Base-by-base conservation (phyloP, 2,329 filamentous ascomycete species). In the Trichoderma harzianum region DNA sequence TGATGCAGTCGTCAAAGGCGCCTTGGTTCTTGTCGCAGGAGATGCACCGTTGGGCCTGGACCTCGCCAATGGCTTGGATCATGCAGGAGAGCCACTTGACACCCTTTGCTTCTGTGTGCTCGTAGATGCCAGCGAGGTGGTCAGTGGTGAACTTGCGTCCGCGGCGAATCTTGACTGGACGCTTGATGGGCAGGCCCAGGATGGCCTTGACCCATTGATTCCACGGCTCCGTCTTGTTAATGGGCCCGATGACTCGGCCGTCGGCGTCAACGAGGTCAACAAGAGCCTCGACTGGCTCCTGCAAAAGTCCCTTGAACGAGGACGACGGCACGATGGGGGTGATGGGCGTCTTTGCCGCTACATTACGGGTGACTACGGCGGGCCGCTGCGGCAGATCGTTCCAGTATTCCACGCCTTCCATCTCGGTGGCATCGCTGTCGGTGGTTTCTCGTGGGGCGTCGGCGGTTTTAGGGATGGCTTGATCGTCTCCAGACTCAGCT, bases 21-120 rank as follows among this genome's bases (percentile, higher is more conserved):
- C 85, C 85, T 26, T 81, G 78, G 30, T 82, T 81, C 69, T 80
- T 83, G 1, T 81, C 76, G 68, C 86, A 87, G 1, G 80, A 81
- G 0, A 78, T 73, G 66, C 86, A 87, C 32, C 81, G 79, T 24
- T 78, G 76, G 0, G 75, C 73, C 70, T 85, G 83, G 4, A 83
- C 71, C 14, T 82, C 78, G 1, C 86, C 85, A 0, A 81, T 85
- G 2, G 86, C 86, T 72, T 87, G 85, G 36, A 87, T 85, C 80
- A 86, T 85, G 71, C 83, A 84, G 14, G 83, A 82, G 8, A 86
- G 74, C 84, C 84, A 86, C 73, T 84, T 85, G 63, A 83, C 79
- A 1, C 80, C 81, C 74, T 85, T 84, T 3, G 76, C 77, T 60
- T 84, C 82, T n/a, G 77, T 78, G 7, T 82, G 79, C 14, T 83